Percentiles rank a stretch among this genome's conserved stretches.
These are phyloP conservation scores for Marasmius sp. DNA, from an alignment of 1,284 basidiomycete species.

Conservation along the genomic window DNA sequence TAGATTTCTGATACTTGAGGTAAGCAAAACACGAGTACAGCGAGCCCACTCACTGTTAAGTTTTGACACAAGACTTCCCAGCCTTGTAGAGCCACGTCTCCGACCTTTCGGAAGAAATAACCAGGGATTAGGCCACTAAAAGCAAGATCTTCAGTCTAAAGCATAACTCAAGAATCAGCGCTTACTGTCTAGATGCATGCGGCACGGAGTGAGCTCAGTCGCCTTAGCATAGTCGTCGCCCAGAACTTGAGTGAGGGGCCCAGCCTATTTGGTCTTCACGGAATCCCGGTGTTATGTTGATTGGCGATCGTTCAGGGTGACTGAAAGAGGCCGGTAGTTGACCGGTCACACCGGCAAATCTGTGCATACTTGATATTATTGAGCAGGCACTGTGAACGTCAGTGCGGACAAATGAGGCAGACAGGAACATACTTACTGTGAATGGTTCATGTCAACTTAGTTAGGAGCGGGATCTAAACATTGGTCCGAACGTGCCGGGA, in stretches of 20 bases:
- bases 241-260: too few relatives aligned
- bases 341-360: too few relatives aligned
- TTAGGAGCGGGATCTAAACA: neutral
- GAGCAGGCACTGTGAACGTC: too few relatives aligned
- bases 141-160: neutral
- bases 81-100: neutral
- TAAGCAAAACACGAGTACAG: neutral
- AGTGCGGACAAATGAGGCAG: too few relatives aligned
- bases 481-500: neutral
- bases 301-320: too few relatives aligned
- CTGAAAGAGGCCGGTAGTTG: too few relatives aligned
- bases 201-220: too few relatives aligned
- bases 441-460: neutral
- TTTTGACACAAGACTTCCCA: neutral
- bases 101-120: neutral
- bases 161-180: neutral
- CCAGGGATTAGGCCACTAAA: neutral
- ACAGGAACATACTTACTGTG: neutral
- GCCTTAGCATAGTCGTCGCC: too few relatives aligned
- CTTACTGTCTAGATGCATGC: neutral
- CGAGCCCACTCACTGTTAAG: neutral
- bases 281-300: too few relatives aligned
- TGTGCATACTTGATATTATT: too few relatives aligned
- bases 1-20: neutral
- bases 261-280: too few relatives aligned